phyloP scores from a whole-genome alignment of 208 protist species.

The Sergeia podlipaevii region DNA sequence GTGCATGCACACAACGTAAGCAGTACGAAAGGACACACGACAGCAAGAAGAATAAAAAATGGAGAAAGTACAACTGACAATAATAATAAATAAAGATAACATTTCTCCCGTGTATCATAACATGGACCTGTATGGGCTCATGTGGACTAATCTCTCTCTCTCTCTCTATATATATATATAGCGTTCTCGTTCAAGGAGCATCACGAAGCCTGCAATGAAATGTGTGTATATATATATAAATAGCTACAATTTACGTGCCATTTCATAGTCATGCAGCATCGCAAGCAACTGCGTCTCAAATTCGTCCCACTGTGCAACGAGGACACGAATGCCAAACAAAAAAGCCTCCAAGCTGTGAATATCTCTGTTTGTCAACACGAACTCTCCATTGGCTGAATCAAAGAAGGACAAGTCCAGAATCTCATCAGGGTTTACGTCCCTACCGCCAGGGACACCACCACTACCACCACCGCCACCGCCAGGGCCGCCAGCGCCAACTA shows the following conservation, averaged over 20 bases:
- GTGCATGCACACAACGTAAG: not conserved
- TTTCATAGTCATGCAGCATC: slow-evolving; percentile 61
- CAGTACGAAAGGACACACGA: not conserved
- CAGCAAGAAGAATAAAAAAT: slow-evolving; percentile 8
- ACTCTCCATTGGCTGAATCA: slow-evolving; percentile 32
- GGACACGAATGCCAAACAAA: slow-evolving; percentile 68
- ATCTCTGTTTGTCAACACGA: slow-evolving; percentile 77
- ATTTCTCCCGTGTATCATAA: not conserved
- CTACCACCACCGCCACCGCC: not conserved
- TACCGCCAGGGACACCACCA: not conserved
- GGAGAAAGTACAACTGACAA: slow-evolving; percentile 1
- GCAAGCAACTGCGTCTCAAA: slow-evolving; percentile 71
- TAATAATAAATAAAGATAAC: not conserved
- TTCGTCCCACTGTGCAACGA: slow-evolving; percentile 63
- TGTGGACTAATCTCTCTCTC: not conserved
- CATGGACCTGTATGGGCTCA: too few relatives aligned
- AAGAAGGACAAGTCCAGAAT: slow-evolving; percentile 21
- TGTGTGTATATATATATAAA: not conserved
- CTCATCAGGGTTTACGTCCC: not conserved
- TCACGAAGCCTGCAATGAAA: not conserved
- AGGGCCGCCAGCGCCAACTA: too few relatives aligned
- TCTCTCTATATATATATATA: not conserved
- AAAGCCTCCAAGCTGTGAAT: slow-evolving; percentile 86
- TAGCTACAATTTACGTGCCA: slow-evolving; percentile 76
- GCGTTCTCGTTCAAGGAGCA: not conserved